Conservation (phyloP, 345 rosid species). For the Kandelia obovata region DNA sequence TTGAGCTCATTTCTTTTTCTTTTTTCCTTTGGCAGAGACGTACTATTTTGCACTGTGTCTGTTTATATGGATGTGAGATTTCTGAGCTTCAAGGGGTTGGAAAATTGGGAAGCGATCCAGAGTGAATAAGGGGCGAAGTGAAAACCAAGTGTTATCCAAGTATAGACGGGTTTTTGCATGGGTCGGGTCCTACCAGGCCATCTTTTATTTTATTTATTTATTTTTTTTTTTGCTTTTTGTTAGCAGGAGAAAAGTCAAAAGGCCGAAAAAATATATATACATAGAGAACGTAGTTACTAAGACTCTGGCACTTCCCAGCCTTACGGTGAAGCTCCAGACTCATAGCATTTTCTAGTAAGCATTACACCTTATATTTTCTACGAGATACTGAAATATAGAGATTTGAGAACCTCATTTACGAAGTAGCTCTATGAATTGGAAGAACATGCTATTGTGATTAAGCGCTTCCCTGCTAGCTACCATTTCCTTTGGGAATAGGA, state of each 20-base stretch:
- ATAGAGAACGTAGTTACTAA: too few species aligned
- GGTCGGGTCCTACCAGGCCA: not conserved
- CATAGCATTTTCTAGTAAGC: not conserved
- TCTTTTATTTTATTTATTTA: not conserved
- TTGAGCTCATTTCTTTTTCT: not conserved
- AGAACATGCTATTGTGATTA: too few species aligned
- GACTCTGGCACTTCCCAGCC: slow-evolving; percentile 50
- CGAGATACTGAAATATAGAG: too few species aligned
- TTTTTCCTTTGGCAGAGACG: not conserved
- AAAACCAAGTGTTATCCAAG: slow-evolving; percentile 8
- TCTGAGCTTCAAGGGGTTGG: slow-evolving; percentile 5
- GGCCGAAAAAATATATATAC: too few species aligned
- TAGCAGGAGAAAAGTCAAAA: too few species aligned
- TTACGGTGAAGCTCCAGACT: slow-evolving; percentile 37
- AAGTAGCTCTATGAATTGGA: too few species aligned
- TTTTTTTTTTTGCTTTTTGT: too few species aligned
- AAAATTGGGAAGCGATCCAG: not conserved
- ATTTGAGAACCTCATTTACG: too few species aligned
- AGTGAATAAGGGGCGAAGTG: not conserved
- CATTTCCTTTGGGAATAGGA: too few species aligned
- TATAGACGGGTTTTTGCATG: not conserved
- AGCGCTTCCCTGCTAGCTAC: too few species aligned
- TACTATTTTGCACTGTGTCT: not conserved
- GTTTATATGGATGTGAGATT: slow-evolving; percentile 8
- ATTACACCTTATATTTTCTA: too few species aligned